Conservation (phyloP, 306 rosid species). For the Quercus dentata region DNA sequence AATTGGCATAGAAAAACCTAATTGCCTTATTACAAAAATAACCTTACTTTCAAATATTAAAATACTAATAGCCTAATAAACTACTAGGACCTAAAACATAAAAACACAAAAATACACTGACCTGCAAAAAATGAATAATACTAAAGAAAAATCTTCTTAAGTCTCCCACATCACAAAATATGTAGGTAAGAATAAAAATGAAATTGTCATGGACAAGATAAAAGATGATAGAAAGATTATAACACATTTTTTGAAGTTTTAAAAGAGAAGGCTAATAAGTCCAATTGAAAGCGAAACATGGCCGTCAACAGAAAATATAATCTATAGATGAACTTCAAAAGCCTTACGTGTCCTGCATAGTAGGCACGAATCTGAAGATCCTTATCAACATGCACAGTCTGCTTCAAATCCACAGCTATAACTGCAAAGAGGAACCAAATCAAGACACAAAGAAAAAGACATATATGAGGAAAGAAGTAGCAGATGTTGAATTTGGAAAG, state of each 20-base stretch:
- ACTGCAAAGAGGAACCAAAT: constrained; percentile 47
- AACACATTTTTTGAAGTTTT: not conserved
- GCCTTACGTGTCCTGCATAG: constrained; percentile 94
- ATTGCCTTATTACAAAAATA: too few relatives aligned
- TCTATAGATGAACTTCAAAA: constrained; percentile 19
- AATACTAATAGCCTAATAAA: too few relatives aligned
- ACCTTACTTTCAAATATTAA: too few relatives aligned
- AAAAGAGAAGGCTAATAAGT: not conserved
- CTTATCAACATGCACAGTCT: constrained; percentile 76
- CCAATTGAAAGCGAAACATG: not conserved
- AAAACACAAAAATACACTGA: too few relatives aligned
- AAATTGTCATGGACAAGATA: not conserved
- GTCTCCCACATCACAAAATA: too few relatives aligned
- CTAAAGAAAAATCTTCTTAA: too few relatives aligned
- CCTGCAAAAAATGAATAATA: too few relatives aligned
- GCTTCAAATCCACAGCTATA: constrained; percentile 79
- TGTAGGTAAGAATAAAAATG: not conserved
- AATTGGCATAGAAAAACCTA: too few relatives aligned
- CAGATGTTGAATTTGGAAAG: constrained; percentile 2
- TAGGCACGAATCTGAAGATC: constrained; percentile 91
- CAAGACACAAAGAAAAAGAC: constrained; percentile 8
- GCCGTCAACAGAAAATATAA: not conserved
- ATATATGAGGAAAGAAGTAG: constrained; percentile 4
- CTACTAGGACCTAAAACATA: too few relatives aligned
- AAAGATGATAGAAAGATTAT: not conserved